Evolutionary conservation across 148 eudicot genomes (phyloP).

Genomic region (Camellia lanceoleosa): DNA sequence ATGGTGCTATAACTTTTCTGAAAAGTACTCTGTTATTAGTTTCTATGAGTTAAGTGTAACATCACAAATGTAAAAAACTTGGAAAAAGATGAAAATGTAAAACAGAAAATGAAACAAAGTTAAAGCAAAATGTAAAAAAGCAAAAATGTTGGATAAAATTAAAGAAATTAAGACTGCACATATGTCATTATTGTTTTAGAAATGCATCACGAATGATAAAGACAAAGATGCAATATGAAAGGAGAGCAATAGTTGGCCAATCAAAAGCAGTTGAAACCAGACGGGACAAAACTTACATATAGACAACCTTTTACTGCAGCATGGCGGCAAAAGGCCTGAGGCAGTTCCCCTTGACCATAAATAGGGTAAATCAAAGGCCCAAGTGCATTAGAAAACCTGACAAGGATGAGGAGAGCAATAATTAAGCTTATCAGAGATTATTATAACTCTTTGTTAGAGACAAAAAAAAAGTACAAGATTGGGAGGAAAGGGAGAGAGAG

Average conservation of each 20-base stretch:
- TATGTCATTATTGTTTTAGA: background rate
- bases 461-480: background rate
- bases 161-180: too few species aligned
- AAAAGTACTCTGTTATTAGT: too few species aligned
- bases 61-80: too few species aligned
- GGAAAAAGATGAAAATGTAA: too few species aligned
- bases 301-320: slow-evolving; percentile 98
- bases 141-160: too few species aligned
- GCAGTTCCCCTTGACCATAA: slow-evolving; percentile 93
- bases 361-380: slow-evolving; percentile 89
- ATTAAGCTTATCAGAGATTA: background rate
- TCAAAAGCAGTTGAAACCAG: background rate
- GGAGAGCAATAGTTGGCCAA: too few species aligned
- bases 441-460: too few species aligned
- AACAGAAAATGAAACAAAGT: too few species aligned
- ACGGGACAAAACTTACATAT: slow-evolving; percentile 56
- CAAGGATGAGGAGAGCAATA: slow-evolving; percentile 7
- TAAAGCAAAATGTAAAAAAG: too few species aligned
- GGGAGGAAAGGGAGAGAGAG: background rate
- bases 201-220: background rate
- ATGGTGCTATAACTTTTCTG: background rate
- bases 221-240: background rate
- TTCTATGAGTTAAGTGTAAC: too few species aligned
- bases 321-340: slow-evolving; percentile 94
- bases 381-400: slow-evolving; percentile 75